Percentiles rank a stretch among this genome's conserved stretches.
phyloP scores from a whole-genome alignment of 495 filamentous ascomycete species.

The Hypoxylon fragiforme region DNA sequence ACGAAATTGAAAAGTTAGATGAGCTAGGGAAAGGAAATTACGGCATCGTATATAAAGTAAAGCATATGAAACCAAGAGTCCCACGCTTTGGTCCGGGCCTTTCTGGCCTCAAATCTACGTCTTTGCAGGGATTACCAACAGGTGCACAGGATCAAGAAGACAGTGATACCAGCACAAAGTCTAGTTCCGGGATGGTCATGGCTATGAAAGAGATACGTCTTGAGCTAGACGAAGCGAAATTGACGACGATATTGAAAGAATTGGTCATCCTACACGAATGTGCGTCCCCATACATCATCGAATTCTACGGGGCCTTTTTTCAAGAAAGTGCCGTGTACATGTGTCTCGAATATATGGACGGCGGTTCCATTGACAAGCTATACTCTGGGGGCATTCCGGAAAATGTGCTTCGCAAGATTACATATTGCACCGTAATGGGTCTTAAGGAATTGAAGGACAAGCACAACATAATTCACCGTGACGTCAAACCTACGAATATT shows the following conservation, averaged over 20 bases:
- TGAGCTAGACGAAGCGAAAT: slow-evolving; percentile 94
- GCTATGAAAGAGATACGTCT: slow-evolving; percentile 99
- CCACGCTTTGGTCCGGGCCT: slow-evolving; percentile 80
- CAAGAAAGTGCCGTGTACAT: slow-evolving; percentile 99
- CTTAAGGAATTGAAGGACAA: slow-evolving; percentile 94
- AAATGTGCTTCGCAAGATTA: slow-evolving; percentile 84
- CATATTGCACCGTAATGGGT: slow-evolving; percentile 87
- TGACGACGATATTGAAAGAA: slow-evolving; percentile 97
- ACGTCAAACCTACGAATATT: slow-evolving; percentile 99
- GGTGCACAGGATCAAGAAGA: slow-evolving; percentile 41
- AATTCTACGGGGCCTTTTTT: slow-evolving; percentile 99
- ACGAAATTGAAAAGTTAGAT: slow-evolving; percentile 92
- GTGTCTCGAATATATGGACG: slow-evolving; percentile 99
- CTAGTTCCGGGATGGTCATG: slow-evolving; percentile 77
- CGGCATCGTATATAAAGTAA: slow-evolving; percentile 94
- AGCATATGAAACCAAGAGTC: slow-evolving; percentile 77
- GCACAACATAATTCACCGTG: slow-evolving; percentile 98
- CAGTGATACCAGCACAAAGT: slow-evolving; percentile 23
- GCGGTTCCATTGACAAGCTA: slow-evolving; percentile 95
- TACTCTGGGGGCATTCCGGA: slow-evolving; percentile 95
- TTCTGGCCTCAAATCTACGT: slow-evolving; percentile 56
- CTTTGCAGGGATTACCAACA: slow-evolving; percentile 35
- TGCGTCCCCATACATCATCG: slow-evolving; percentile 92
- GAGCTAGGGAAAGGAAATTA: slow-evolving; percentile 99
- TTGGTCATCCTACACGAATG: slow-evolving; percentile 95